Conservation (phyloP, 345 rosid genomes). For the Eucalyptus curtisii region DNA sequence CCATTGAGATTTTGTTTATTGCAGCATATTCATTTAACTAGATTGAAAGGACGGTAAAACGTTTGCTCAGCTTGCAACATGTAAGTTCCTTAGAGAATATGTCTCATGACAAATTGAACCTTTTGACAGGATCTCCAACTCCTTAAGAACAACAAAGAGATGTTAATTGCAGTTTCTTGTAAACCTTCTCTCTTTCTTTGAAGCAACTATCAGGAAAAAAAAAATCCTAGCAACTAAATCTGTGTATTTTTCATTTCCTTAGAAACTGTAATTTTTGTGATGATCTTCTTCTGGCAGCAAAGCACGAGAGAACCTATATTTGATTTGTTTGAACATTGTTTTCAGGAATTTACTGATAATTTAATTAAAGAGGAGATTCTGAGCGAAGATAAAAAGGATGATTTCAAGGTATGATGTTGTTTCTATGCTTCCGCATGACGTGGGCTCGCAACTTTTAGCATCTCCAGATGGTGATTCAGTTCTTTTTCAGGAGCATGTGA, state of each 20-base stretch:
- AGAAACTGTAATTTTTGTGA: not conserved
- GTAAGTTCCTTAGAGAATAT: not conserved
- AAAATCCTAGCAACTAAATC: not conserved
- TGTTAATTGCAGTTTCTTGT: not conserved
- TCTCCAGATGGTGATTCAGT: not conserved
- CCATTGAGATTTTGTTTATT: not conserved
- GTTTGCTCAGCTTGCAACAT: not conserved
- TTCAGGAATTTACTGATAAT: slow-evolving; percentile 62
- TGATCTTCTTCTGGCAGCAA: not conserved
- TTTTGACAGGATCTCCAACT: not conserved
- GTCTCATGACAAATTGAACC: not conserved
- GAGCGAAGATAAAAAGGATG: slow-evolving; percentile 74
- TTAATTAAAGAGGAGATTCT: slow-evolving; percentile 50
- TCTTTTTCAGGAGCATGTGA: slow-evolving; percentile 53
- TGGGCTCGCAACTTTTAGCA: not conserved
- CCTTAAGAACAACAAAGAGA: not conserved
- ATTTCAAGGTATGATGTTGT: slow-evolving; percentile 47
- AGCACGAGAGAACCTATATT: not conserved
- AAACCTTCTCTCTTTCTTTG: not conserved
- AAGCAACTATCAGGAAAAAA: not conserved
- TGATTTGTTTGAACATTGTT: not conserved
- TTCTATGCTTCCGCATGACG: not conserved
- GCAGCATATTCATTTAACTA: not conserved
- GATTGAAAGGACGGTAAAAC: not conserved
- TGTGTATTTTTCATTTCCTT: not conserved